phyloP scores from a whole-genome alignment of 106 monocot species.

The Vanilla planifolia region DNA sequence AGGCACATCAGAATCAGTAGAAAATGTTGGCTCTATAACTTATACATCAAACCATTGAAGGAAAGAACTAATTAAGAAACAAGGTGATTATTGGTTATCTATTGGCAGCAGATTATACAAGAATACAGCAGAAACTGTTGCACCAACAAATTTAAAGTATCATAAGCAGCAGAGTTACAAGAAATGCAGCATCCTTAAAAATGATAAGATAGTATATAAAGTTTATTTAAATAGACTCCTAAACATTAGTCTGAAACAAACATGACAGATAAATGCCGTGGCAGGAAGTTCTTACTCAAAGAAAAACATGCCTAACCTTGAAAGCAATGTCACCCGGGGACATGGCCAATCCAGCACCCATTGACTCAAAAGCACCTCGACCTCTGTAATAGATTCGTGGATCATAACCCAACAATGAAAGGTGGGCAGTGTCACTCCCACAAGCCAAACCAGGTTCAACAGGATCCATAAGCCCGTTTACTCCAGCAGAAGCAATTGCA shows the following conservation, averaged over 20 bases:
- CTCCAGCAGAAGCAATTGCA: slow-evolving; percentile 77
- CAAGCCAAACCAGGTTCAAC: slow-evolving; percentile 93
- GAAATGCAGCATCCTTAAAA: no score
- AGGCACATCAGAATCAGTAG: no score
- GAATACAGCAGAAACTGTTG: neutral
- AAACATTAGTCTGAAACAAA: neutral
- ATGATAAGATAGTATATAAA: neutral
- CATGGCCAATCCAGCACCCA: slow-evolving; percentile 98
- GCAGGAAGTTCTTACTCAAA: neutral
- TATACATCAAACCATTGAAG: no score
- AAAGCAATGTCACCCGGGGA: slow-evolving; percentile 96
- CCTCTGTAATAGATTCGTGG: slow-evolving; percentile 89
- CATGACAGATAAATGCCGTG: slow-evolving; percentile 1
- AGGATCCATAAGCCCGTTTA: slow-evolving; percentile 92
- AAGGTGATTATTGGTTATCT: no score
- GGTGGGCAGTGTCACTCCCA: slow-evolving; percentile 94
- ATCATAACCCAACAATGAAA: slow-evolving; percentile 89
- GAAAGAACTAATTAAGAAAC: no score
- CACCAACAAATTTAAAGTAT: neutral
- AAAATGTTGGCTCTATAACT: no score
- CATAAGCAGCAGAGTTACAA: neutral
- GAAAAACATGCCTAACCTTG: slow-evolving; percentile 43
- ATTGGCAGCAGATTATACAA: neutral
- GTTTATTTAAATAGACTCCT: neutral
- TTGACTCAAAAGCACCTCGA: slow-evolving; percentile 93